Evolutionary conservation across 345 rosid species (phyloP).

Genomic region (Luvunga scandens): DNA sequence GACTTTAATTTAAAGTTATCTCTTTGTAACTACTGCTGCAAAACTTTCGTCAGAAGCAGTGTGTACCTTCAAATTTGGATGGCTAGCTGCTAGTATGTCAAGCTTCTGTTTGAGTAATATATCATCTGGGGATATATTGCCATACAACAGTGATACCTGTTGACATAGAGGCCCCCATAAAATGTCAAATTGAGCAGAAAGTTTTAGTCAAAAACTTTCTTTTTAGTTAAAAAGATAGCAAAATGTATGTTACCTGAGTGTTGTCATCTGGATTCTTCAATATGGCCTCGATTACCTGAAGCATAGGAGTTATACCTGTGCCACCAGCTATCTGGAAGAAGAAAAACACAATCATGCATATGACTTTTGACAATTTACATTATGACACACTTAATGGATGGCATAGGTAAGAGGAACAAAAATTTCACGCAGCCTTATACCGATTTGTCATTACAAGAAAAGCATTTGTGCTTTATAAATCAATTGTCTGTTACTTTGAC

Average conservation of each 20-base stretch:
- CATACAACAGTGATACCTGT: slow-evolving; percentile 84
- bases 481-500: neutral
- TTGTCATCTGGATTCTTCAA: slow-evolving; percentile 87
- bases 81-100: slow-evolving; percentile 68
- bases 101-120: slow-evolving; percentile 88
- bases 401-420: neutral
- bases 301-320: slow-evolving; percentile 95
- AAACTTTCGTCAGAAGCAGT: slow-evolving; percentile 4
- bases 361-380: neutral
- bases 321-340: slow-evolving; percentile 84
- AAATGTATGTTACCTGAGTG: slow-evolving; percentile 56
- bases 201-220: neutral
- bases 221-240: neutral
- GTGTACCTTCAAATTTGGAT: slow-evolving; percentile 83
- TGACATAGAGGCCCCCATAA: neutral
- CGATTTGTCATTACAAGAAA: neutral
- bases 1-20: neutral
- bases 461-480: neutral
- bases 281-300: slow-evolving; percentile 89
- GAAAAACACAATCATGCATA: slow-evolving; percentile 4
- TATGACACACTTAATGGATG: neutral
- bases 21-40: neutral
- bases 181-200: neutral
- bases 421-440: neutral
- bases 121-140: slow-evolving; percentile 92